These are phyloP conservation scores for Infundibulicybe gibba DNA, from an alignment of 768 basidiomycete species.

Conservation along the genomic window DNA sequence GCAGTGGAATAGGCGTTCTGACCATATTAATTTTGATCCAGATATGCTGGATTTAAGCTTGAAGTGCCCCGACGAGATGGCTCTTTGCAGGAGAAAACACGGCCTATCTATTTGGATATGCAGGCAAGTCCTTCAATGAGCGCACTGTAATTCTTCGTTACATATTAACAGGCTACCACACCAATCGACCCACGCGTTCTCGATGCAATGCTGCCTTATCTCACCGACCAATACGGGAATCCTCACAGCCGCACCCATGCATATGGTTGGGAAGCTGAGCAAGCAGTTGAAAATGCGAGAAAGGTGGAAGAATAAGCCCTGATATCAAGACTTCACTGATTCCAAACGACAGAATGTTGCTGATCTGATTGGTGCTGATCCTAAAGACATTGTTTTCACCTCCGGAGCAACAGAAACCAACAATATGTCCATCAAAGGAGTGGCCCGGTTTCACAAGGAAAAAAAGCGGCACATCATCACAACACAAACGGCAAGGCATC, in stretches of 20 bases:
- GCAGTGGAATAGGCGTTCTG: neutral
- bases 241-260: constrained; percentile 98
- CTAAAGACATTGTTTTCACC: constrained; percentile 96
- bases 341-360: constrained; percentile 67
- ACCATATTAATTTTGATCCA: constrained; percentile 25
- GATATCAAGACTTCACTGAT: constrained; percentile 3
- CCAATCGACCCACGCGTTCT: constrained; percentile 96
- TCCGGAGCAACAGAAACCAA: constrained; percentile 98
- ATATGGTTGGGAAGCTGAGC: constrained; percentile 98
- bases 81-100: constrained; percentile 52
- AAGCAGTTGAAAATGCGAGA: constrained; percentile 89
- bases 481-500: constrained; percentile 74
- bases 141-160: constrained; percentile 5
- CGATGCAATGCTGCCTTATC: constrained; percentile 93
- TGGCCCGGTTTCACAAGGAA: constrained; percentile 92
- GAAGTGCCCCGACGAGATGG: constrained; percentile 59
- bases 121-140: constrained; percentile 57
- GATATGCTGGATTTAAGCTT: constrained; percentile 91
- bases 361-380: constrained; percentile 87
- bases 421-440: constrained; percentile 96
- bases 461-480: constrained; percentile 94
- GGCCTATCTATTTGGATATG: constrained; percentile 98
- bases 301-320: constrained; percentile 42
- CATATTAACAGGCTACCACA: constrained; percentile 75
- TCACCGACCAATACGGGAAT: constrained; percentile 96